Evolutionary conservation across 2,329 filamentous ascomycete species (phyloP), one percentile per base, ranked within the genome.

Genomic region (Triangularia verruculosa): DNA sequence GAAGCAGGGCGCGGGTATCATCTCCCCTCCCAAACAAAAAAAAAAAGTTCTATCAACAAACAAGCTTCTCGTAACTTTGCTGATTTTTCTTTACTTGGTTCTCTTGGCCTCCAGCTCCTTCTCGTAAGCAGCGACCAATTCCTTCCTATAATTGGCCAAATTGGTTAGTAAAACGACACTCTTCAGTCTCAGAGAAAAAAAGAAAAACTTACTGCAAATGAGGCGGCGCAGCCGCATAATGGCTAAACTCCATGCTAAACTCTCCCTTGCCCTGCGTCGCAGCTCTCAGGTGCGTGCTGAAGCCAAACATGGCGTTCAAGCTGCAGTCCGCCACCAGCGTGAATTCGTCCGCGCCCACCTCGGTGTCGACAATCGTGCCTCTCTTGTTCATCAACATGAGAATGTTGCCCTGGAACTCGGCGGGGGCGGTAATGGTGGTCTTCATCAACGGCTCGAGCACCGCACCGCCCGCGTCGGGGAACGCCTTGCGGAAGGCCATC

Each of bases 261-360:
- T 99, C 95, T 72, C 95, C 95, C 84, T 99, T 99, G 67, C 95
- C 95, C 80, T 99, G 95, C 1, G 93, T 98, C 22, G 93, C 91
- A 13, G 95, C 95, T 71, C 95, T 86, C 70, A 99, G 79, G 78
- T 97, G 91, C 51, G 89, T 91, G 73, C 89, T 93, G 80, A 99
- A 98, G 67, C 95, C 95, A 76, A 99, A 99, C 95, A 99, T 99
- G 76, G 89, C 87, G 77, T 98, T 97, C 75, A 99, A 79, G 75
- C 89, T 93, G 81, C 93, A 97, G 79, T 98, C 95, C 25, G 93
- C 93, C 62, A 89, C 87, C 64, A 98, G 85, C 5, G 92, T 96
- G 74, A 99, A 98, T 74, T 99, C 95, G 73, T 99, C 95, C 15
- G 88, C 83, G 32, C 93, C 93, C 70, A 95, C 93, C 74, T 99